phyloP scores from a whole-genome alignment of 2,329 filamentous ascomycete genomes.

The Davidsoniella virescens region DNA sequence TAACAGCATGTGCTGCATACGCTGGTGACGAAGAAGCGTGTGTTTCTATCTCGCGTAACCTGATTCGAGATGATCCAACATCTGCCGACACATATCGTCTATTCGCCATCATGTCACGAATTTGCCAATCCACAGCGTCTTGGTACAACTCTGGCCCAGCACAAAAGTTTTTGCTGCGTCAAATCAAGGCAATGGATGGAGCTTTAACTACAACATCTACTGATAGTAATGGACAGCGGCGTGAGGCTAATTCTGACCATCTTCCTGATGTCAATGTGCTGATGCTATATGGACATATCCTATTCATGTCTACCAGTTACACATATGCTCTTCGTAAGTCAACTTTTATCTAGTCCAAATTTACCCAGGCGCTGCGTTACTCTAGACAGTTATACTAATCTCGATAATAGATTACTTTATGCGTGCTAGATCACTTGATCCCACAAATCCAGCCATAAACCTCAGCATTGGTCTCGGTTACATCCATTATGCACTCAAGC shows the following conservation, averaged over 20 bases:
- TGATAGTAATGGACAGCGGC: slow-evolving; percentile 18
- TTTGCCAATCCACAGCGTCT: slow-evolving; percentile 55
- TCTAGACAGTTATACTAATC: not conserved
- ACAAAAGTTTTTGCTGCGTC: slow-evolving; percentile 81
- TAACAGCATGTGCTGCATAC: slow-evolving; percentile 60
- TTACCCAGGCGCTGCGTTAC: slow-evolving; percentile 1
- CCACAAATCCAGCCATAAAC: slow-evolving; percentile 60
- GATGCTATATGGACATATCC: slow-evolving; percentile 77
- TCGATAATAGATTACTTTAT: slow-evolving; percentile 55
- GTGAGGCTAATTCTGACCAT: slow-evolving; percentile 20
- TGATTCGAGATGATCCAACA: slow-evolving; percentile 69
- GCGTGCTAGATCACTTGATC: slow-evolving; percentile 57
- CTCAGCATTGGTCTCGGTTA: slow-evolving; percentile 72
- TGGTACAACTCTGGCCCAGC: slow-evolving; percentile 69
- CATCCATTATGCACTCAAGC: slow-evolving; percentile 75
- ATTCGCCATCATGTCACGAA: slow-evolving; percentile 59
- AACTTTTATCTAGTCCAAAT: not conserved
- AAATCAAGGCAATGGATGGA: slow-evolving; percentile 79
- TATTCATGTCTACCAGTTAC: slow-evolving; percentile 72
- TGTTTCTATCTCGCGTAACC: slow-evolving; percentile 57
- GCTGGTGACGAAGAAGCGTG: slow-evolving; percentile 66
- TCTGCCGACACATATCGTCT: slow-evolving; percentile 71
- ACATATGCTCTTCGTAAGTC: slow-evolving; percentile 59
- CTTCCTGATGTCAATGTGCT: slow-evolving; percentile 65
- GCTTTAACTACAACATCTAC: slow-evolving; percentile 20